A percentile compares a stretch with the other conserved stretches of the same genome.
Conservation (phyloP, 108 stramenopile species). For the Aurantiochytrium sp. region DNA sequence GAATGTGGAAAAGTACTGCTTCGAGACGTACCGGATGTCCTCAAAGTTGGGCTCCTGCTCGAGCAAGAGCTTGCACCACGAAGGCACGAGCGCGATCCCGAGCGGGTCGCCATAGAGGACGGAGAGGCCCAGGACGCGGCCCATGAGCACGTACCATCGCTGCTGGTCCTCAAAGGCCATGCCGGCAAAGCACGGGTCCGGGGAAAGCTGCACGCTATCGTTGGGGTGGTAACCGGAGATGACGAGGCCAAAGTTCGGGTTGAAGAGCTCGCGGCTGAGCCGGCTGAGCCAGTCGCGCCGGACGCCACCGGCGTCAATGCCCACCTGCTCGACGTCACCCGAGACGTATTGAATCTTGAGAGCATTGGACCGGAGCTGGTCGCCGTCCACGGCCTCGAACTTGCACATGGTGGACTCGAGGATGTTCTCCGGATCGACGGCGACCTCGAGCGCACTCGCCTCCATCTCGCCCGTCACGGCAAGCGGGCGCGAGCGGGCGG, state of each 20-base stretch:
- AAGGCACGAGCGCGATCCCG: neutral
- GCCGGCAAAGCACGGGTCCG: neutral
- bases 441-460: neutral
- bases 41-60: neutral
- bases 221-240: slow-evolving; percentile 16
- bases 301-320: slow-evolving; percentile 7
- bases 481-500: neutral
- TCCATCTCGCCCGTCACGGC: neutral
- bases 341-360: slow-evolving; percentile 23
- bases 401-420: slow-evolving; percentile 6
- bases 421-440: neutral
- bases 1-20: neutral
- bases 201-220: neutral
- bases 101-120: neutral
- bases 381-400: neutral
- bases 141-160: neutral
- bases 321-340: neutral
- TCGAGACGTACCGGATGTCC: slow-evolving; percentile 13
- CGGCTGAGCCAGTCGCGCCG: slow-evolving; percentile 11
- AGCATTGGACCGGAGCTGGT: neutral
- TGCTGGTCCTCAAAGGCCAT: neutral
- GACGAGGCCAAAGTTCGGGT: neutral
- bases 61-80: slow-evolving; percentile 24
- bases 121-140: neutral
- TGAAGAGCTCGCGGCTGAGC: neutral